Evolutionary conservation across 352 stramenopile species (phyloP).

Genomic region (Phytophthora kernoviae): DNA sequence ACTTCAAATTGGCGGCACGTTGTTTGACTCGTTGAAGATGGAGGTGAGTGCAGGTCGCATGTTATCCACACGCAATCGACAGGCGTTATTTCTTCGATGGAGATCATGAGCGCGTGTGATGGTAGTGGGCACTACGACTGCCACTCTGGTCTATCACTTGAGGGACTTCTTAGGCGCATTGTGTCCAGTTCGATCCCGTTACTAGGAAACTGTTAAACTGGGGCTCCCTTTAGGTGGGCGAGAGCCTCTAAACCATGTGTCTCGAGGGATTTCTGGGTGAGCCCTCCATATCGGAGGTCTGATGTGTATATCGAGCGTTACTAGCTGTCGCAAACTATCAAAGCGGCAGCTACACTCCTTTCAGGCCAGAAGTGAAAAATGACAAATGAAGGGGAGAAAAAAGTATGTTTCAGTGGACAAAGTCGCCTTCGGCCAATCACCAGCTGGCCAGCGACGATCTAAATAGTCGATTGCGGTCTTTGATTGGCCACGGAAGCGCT

Average conservation of each 20-base stretch:
- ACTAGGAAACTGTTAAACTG: background rate
- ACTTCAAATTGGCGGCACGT: background rate
- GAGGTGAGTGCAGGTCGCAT: conserved; percentile 18
- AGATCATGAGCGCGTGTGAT: background rate
- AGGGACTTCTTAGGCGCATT: background rate
- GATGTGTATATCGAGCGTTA: background rate
- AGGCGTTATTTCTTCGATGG: conserved; percentile 4
- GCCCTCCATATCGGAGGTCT: no score
- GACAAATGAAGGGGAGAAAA: no score
- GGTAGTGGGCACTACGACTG: background rate
- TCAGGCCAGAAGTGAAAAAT: no score
- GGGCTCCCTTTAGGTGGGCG: background rate
- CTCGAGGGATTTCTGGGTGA: background rate
- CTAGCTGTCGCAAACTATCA: background rate
- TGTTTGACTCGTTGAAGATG: background rate
- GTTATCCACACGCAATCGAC: conserved; percentile 27
- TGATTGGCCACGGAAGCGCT: background rate
- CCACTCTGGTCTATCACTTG: background rate
- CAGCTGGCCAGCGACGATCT: no score
- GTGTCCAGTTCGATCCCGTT: background rate
- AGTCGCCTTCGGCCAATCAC: background rate
- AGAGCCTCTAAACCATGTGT: conserved; percentile 9
- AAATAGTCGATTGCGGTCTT: background rate
- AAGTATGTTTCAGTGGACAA: no score
- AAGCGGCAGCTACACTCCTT: background rate